Evolutionary conservation across 352 stramenopile genomes (phyloP).

Genomic region (Globisporangium ultimum): DNA sequence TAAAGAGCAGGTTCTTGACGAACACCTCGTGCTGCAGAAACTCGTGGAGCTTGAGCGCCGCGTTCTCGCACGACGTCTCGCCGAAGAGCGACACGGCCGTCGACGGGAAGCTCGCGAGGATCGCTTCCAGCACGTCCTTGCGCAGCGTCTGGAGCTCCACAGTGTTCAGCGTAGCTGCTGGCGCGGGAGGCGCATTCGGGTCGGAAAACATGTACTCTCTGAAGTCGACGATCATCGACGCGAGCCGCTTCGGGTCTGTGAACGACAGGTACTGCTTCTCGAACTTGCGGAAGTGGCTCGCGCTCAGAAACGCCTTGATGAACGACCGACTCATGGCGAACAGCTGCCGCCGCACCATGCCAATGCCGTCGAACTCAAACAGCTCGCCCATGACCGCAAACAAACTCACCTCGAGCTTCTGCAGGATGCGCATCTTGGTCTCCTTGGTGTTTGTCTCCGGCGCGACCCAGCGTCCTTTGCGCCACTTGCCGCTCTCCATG

Average conservation of each 20-base stretch:
- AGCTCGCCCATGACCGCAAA: slow-evolving; percentile 73
- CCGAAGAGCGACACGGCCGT: slow-evolving; percentile 75
- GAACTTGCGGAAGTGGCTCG: slow-evolving; percentile 80
- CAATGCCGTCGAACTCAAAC: slow-evolving; percentile 86
- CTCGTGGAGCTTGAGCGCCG: slow-evolving; percentile 80
- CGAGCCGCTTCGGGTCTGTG: slow-evolving; percentile 68
- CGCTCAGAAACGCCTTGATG: slow-evolving; percentile 75
- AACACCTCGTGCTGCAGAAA: slow-evolving; percentile 87
- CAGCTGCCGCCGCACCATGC: slow-evolving; percentile 76
- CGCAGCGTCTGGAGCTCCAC: slow-evolving; percentile 52
- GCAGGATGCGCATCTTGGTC: slow-evolving; percentile 77
- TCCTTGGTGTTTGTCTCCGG: slow-evolving; percentile 68
- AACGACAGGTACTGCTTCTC: slow-evolving; percentile 80
- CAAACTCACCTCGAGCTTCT: slow-evolving; percentile 76
- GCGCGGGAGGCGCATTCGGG: slow-evolving; percentile 9
- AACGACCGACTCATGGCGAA: slow-evolving; percentile 81
- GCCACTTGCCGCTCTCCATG: slow-evolving; percentile 73
- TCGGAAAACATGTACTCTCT: slow-evolving; percentile 64
- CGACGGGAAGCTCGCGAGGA: slow-evolving; percentile 67
- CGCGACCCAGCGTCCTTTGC: slow-evolving; percentile 51
- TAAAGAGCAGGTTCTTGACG: slow-evolving; percentile 84
- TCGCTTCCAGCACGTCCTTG: slow-evolving; percentile 64
- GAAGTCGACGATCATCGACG: slow-evolving; percentile 44
- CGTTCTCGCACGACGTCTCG: slow-evolving; percentile 69
- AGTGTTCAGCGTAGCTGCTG: slow-evolving; percentile 15